Evolutionary conservation across 2,329 filamentous ascomycete species (phyloP).

Genomic region (Dothideomycetes sp.): DNA sequence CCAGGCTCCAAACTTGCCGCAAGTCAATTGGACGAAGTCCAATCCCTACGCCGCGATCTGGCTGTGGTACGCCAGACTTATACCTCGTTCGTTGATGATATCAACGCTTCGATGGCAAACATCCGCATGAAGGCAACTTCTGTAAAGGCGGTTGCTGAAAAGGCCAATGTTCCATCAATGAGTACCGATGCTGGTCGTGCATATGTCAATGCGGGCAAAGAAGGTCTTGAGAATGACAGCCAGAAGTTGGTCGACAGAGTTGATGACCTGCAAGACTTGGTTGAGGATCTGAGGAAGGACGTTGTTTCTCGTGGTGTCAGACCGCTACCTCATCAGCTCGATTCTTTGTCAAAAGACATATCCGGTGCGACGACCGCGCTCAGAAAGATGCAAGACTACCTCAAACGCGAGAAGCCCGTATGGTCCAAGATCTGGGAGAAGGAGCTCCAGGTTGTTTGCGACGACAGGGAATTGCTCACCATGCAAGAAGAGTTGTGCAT

Average conservation of each 20-base stretch:
- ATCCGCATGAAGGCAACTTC: constrained; percentile 71
- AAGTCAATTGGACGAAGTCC: constrained; percentile 64
- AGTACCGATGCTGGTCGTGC: constrained; percentile 70
- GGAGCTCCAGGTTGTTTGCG: constrained; percentile 89
- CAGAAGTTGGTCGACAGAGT: constrained; percentile 85
- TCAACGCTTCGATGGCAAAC: constrained; percentile 74
- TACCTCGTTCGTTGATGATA: constrained; percentile 77
- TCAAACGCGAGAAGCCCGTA: constrained; percentile 82
- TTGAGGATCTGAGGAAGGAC: constrained; percentile 95
- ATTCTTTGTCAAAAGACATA: constrained; percentile 82
- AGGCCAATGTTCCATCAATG: constrained; percentile 58
- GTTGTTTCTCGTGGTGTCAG: constrained; percentile 88
- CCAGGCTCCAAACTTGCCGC: constrained; percentile 29
- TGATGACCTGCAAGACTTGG: constrained; percentile 91
- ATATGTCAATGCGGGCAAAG: constrained; percentile 80
- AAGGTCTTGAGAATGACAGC: constrained; percentile 74
- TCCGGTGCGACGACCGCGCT: constrained; percentile 70
- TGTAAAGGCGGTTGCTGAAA: constrained; percentile 66
- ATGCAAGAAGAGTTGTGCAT: constrained; percentile 92
- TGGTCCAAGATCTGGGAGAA: constrained; percentile 99
- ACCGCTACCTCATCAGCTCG: constrained; percentile 79
- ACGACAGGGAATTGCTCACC: constrained; percentile 86
- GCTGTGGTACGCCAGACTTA: constrained; percentile 90
- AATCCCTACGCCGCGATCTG: constrained; percentile 73
- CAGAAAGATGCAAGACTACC: constrained; percentile 86